Evolutionary conservation across 176 grass and related monocot genomes (phyloP), one percentile per base, ranked within the genome.

Genomic region (Zea luxurians): DNA sequence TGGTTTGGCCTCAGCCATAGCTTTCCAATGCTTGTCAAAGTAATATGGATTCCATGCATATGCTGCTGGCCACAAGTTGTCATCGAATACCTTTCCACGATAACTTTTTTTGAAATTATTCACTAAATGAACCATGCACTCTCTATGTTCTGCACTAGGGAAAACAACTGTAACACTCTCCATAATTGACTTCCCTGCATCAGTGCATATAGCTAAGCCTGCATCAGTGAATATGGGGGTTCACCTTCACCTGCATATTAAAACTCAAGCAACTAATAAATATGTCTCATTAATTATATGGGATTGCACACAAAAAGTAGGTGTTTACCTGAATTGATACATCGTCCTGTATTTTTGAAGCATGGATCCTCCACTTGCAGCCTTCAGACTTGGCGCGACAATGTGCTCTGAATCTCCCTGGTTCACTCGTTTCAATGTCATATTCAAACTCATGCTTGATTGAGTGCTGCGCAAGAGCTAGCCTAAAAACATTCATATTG

Each of bases 151-250:
- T 13, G 18, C 73, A 61, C 61, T 42, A 12, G 2, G 7, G 6
- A 57, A 77, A 9, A 77, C 13, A 13, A 13, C 10, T 15, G 13
- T 20, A 3, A 10, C 53, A 62, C 3, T 11, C 13, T 0, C 47
- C 47, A 48, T 10, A 4, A 77, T 10, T n/a, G 50, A 34, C 5
- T 77, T n/a, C 6, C 73, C 52, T 57, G 73, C 73, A 61, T 77
- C 53, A 7, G 52, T 77, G 9, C 48, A 60, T 16, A 76, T 76
- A 0, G 36, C 35, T 13, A 77, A 62, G 3, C 47, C 10, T 48
- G 47, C n/a, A n/a, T n/a, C n/a, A n/a, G n/a, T 64, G 61, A 8
- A 0, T 0, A 64, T 4, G 7, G 13, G 61, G 34, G 1, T 64
- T 64, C 2, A 6, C 15, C 35, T 64, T 64, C 7, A 64, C 12